Percentiles rank a stretch among this genome's conserved stretches.
These are phyloP conservation scores for Sherardia arvensis DNA, from an alignment of 257 asterid species.

Conservation along the genomic window DNA sequence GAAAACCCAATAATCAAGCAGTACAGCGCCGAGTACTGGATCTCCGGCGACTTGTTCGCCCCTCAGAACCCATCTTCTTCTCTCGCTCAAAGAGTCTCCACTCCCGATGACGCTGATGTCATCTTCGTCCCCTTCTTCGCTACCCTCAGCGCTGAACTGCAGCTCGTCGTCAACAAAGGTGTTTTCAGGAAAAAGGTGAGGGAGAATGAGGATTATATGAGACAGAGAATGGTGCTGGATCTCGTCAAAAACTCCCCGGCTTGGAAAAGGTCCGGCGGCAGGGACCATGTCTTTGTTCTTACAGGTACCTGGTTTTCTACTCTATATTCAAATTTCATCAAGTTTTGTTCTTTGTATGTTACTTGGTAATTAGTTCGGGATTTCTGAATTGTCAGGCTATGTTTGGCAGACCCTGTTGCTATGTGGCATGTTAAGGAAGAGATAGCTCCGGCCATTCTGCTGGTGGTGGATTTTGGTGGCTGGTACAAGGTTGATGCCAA, in stretches of 20 bases:
- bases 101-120: slow-evolving; percentile 63
- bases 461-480: slow-evolving; percentile 96
- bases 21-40: slow-evolving; percentile 97
- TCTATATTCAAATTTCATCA: no score
- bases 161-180: slow-evolving; percentile 55
- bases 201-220: slow-evolving; percentile 73
- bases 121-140: slow-evolving; percentile 89
- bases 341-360: no score
- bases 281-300: slow-evolving; percentile 86
- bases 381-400: slow-evolving; percentile 80
- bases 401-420: slow-evolving; percentile 99
- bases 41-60: slow-evolving; percentile 70
- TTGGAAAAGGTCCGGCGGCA: slow-evolving; percentile 86
- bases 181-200: slow-evolving; percentile 74
- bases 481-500: slow-evolving; percentile 75
- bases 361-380: neutral
- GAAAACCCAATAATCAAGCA: slow-evolving; percentile 79
- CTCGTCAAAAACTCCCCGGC: slow-evolving; percentile 56
- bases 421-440: slow-evolving; percentile 89
- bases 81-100: slow-evolving; percentile 57
- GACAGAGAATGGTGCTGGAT: slow-evolving; percentile 76
- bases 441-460: slow-evolving; percentile 76
- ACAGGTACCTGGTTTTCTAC: no score
- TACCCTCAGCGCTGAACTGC: slow-evolving; percentile 86
- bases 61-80: slow-evolving; percentile 40